Evolutionary conservation across 2,329 filamentous ascomycete genomes (phyloP), one percentile per base, ranked within the genome.

Genomic region (Zymoseptoria crescenta): DNA sequence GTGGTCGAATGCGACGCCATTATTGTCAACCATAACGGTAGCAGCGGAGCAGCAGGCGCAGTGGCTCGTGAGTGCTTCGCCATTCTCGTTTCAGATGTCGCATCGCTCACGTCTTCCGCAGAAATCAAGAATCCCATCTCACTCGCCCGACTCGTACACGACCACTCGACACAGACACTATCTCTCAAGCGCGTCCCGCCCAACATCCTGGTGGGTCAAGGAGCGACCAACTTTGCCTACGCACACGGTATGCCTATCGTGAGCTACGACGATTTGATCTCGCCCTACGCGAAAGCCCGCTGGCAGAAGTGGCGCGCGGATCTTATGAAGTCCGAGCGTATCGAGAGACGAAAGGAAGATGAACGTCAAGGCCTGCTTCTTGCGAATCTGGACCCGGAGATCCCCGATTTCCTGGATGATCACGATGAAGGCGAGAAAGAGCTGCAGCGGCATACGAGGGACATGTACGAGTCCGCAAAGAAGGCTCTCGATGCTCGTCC

Each of bases 1-100:
- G 83, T 86, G 1, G 94, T 97, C 10, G 94, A 99, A 73, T 95
- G 92, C 67, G 94, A 99, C 77, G 94, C 94, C 57, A 92, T 91
- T 0, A 83, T 99, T 56, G 88, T 99, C 49, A 92, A 99, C 69
- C 89, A 97, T 72, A 79, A 87, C 55, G 94, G 95, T 49, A 86
- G 91, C 64, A 97, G 93, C 72, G 94, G 94, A 65, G 94, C 91
- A 49, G 95, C 91, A 65, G 95, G 94, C 65, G 93, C 94, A 50
- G 90, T 94, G 50, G 83, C 90, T 62, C 88, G 93, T 96, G 78
- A 73, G 90, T 81, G 20, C 20, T 8, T n/a, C 16, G 4, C n/a
- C 27, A 19, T 3, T 19, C 16, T 19, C 30, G n/a, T 19, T 3
- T 51, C n/a, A 16, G 45, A 4, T 3, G 20, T 28, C n/a, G 8